Evolutionary conservation across 805 yeast genomes (phyloP).

Genomic region (Tetrapisispora iriomotensis): DNA sequence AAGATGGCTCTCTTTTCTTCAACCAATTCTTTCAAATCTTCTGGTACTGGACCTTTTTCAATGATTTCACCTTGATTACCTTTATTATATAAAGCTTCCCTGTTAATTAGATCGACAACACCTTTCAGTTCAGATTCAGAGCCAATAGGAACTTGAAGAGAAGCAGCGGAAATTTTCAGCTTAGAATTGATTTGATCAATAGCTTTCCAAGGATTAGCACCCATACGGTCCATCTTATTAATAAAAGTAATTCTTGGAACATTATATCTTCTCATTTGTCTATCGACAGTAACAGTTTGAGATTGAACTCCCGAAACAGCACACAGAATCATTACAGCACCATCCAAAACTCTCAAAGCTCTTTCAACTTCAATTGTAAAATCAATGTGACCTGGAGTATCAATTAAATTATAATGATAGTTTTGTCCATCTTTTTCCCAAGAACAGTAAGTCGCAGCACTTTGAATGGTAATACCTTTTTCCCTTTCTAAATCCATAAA

Average conservation of each 20-base stretch:
- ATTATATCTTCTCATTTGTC: slow-evolving; percentile 97
- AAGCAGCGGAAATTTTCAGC: slow-evolving; percentile 90
- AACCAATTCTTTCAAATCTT: slow-evolving; percentile 66
- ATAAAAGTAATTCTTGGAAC: slow-evolving; percentile 94
- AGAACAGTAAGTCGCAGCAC: slow-evolving; percentile 96
- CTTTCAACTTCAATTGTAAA: slow-evolving; percentile 98
- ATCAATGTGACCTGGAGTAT: slow-evolving; percentile 98
- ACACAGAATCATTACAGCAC: slow-evolving; percentile 96
- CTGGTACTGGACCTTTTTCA: slow-evolving; percentile 62
- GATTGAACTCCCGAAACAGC: slow-evolving; percentile 98
- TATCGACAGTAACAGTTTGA: slow-evolving; percentile 96
- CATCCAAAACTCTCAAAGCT: slow-evolving; percentile 95
- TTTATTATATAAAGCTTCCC: slow-evolving; percentile 80
- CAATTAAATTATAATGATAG: slow-evolving; percentile 89
- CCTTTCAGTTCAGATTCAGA: slow-evolving; percentile 79
- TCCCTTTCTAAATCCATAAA: slow-evolving; percentile 98
- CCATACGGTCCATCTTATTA: slow-evolving; percentile 99
- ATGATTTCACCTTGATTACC: slow-evolving; percentile 83
- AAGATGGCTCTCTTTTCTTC: slow-evolving; percentile 80
- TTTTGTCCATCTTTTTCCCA: slow-evolving; percentile 69
- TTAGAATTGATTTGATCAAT: slow-evolving; percentile 83
- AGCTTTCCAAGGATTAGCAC: slow-evolving; percentile 93
- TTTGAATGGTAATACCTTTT: slow-evolving; percentile 96
- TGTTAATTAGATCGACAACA: slow-evolving; percentile 81
- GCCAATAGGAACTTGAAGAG: slow-evolving; percentile 96